These are phyloP conservation scores for Terfezia boudieri DNA, from an alignment of 495 filamentous ascomycete genomes.

Conservation along the genomic window DNA sequence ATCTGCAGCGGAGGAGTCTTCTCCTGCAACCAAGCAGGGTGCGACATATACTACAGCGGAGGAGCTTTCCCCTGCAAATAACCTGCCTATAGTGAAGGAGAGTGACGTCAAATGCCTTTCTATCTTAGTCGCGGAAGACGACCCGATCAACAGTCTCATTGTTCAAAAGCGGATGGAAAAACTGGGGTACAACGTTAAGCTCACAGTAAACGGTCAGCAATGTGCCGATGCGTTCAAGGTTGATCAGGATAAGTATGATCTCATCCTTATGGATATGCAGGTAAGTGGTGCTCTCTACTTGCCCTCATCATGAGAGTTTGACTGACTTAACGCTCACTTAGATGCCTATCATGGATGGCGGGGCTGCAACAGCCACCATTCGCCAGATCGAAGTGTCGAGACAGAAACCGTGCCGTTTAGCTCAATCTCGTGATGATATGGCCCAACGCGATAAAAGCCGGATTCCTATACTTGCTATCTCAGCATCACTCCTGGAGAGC, in stretches of 20 bases:
- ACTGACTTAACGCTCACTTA: conserved; percentile 15
- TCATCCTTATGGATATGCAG: conserved; percentile 95
- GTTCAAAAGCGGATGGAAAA: conserved; percentile 66
- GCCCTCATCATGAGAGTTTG: no score
- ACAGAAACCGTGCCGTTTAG: conserved; percentile 2
- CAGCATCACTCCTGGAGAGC: conserved; percentile 58
- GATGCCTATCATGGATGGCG: conserved; percentile 89
- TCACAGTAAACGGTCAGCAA: conserved; percentile 71
- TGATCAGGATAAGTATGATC: conserved; percentile 33
- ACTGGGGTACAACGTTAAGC: conserved; percentile 44
- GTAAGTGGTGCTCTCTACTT: conserved; percentile 23
- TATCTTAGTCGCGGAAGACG: conserved; percentile 75
- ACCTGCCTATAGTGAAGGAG: no score
- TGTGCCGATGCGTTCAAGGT: conserved; percentile 42
- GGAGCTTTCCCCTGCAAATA: no score
- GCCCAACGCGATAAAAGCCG: conserved; percentile 25
- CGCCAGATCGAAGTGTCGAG: conserved; percentile 35
- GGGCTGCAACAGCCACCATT: conserved; percentile 64
- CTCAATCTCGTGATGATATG: conserved; percentile 3
- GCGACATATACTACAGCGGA: no score
- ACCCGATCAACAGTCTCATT: conserved; percentile 79
- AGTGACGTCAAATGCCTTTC: conserved; percentile 20
- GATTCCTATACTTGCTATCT: conserved; percentile 75
- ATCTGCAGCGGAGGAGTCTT: no score
- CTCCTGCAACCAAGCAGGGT: no score